Evolutionary conservation across 139 green algal species (phyloP).

Genomic region (Desmodesmus armatus): DNA sequence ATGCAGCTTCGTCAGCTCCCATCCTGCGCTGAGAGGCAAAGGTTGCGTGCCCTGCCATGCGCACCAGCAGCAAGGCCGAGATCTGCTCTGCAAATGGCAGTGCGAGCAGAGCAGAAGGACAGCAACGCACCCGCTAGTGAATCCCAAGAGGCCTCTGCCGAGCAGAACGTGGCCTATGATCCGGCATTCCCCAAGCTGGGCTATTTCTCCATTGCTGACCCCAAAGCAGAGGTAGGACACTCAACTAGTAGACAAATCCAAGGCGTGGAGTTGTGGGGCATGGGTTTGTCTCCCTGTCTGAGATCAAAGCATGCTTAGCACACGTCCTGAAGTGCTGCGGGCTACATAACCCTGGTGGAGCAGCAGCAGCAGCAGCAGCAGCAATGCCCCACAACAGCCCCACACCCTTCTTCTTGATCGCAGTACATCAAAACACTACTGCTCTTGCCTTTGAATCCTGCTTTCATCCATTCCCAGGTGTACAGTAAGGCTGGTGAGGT

Average conservation of each 20-base stretch:
- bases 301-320: neutral
- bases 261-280: neutral
- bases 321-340: neutral
- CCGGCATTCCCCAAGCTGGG: slow-evolving; percentile 56
- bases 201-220: slow-evolving; percentile 62
- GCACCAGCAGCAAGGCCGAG: too few species aligned
- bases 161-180: neutral
- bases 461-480: neutral
- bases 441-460: neutral
- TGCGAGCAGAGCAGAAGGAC: too few species aligned
- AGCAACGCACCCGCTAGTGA: too few species aligned
- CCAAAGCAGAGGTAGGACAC: slow-evolving; percentile 52
- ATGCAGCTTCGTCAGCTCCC: too few species aligned
- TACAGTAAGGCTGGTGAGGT: slow-evolving; percentile 57
- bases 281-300: neutral
- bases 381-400: neutral
- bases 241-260: neutral
- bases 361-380: slow-evolving; percentile 3
- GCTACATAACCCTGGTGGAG: neutral
- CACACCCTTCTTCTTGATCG: neutral
- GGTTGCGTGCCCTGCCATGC: too few species aligned
- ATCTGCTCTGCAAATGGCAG: too few species aligned
- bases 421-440: neutral
- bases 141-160: too few species aligned
- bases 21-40: too few species aligned